Base-by-base conservation (phyloP, 2,329 filamentous ascomycete species). In the Lizonia empirigonia region DNA sequence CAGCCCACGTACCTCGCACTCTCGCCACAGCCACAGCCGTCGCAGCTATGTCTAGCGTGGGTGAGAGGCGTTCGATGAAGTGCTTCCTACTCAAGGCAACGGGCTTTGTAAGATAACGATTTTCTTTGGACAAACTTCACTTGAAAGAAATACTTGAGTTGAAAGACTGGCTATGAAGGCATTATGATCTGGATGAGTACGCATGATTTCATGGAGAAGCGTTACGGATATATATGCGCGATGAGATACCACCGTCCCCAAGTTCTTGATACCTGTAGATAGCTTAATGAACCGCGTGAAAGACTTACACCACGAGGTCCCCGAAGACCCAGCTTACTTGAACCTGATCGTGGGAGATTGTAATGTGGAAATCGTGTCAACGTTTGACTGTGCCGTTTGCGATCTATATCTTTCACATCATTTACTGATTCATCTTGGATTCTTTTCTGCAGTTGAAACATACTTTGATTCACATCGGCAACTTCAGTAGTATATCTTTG, bases 1-100 rank as follows among this genome's bases (percentile, higher is more conserved):
- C 54, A 73, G 69, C 59, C 72, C 72, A 1, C 68, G 73, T 39
- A 69, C 64, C 53, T 72, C 69, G 33, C 65, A 73, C 64, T 63
- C 60, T 27, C 56, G 59, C 32, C 69, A 61, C 50, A 64, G 63
- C 54, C 57, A 72, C 55, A 72, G 70, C 65, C 65, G 65, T 52
- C 69, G 72, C 42, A 72, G 67, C 58, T 73, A 74, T 51, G 70
- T 72, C 37, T 72, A 62, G 53, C 34, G 23, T 3, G 10, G 16
- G 2, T 12, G 2, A 10, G n/a, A n/a, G n/a, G n/a, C n/a, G n/a
- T n/a, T n/a, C 15, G 8, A 26, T n/a, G 26, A 30, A 18, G n/a
- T 12, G 2, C 7, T 15, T 12, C 26, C 27, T 23, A 12, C 5
- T 9, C 15, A 2, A 10, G 24, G 34, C 16, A 29, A 22, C 16